These are phyloP conservation scores for Tanacetum coccineum DNA, from an alignment of 129 eudicot species.

Conservation along the genomic window DNA sequence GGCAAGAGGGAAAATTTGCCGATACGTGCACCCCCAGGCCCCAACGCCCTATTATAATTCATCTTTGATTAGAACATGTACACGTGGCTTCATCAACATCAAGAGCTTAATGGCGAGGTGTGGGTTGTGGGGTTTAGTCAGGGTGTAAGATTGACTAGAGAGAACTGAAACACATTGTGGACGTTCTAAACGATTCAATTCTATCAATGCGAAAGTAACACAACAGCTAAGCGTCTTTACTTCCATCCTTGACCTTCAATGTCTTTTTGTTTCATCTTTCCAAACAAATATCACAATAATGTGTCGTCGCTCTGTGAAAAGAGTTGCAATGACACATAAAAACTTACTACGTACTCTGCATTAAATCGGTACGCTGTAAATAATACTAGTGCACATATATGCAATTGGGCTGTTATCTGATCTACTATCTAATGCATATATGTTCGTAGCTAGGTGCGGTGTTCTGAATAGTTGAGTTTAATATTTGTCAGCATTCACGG, in stretches of 20 bases:
- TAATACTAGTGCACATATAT: too few relatives aligned
- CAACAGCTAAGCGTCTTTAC: slow-evolving; percentile 18
- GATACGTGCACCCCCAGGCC: too few relatives aligned
- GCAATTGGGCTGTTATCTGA: too few relatives aligned
- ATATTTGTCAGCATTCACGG: too few relatives aligned
- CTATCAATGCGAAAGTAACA: slow-evolving; percentile 4
- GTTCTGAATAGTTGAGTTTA: too few relatives aligned
- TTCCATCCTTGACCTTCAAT: not conserved
- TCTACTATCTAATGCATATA: too few relatives aligned
- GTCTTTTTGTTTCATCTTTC: not conserved
- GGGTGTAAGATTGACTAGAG: not conserved
- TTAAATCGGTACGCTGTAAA: too few relatives aligned
- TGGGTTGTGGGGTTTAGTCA: not conserved
- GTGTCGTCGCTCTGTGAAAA: not conserved
- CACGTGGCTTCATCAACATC: not conserved
- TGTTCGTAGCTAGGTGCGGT: too few relatives aligned
- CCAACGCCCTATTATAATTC: too few relatives aligned
- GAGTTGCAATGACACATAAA: not conserved
- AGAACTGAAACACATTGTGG: not conserved
- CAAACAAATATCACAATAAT: not conserved
- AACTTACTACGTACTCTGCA: too few relatives aligned
- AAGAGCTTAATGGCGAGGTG: not conserved
- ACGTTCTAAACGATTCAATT: not conserved
- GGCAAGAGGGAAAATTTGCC: too few relatives aligned
- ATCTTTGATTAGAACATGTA: not conserved